Evolutionary conservation across 75 land plant genomes (phyloP).

Genomic region (Pinus taeda): DNA sequence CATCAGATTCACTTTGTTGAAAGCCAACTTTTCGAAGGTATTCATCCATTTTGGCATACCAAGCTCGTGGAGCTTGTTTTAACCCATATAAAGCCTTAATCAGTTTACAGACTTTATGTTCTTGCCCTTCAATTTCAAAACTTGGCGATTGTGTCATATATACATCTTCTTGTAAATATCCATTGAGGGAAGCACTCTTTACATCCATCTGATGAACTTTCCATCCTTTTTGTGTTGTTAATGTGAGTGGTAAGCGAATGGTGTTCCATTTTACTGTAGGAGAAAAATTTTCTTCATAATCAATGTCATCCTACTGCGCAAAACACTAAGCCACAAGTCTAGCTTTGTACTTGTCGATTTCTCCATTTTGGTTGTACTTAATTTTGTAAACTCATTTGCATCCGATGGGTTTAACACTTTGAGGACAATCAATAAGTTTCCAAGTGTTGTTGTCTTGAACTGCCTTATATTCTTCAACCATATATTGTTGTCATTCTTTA

Average conservation of each 20-base stretch:
- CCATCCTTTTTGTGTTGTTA: neutral
- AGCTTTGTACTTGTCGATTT: too few relatives aligned
- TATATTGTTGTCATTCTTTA: too few relatives aligned
- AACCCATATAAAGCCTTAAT: neutral
- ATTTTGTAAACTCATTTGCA: too few relatives aligned
- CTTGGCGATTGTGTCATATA: neutral
- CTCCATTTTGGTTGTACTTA: too few relatives aligned
- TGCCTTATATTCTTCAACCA: too few relatives aligned
- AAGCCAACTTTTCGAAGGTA: neutral
- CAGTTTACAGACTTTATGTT: neutral
- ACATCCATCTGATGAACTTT: constrained; percentile 10
- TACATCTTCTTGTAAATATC: neutral
- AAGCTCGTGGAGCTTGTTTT: neutral
- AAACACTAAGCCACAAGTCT: too few relatives aligned
- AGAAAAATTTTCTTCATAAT: neutral
- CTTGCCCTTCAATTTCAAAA: neutral
- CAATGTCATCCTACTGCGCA: too few relatives aligned
- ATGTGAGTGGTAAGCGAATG: neutral
- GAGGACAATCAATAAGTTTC: too few relatives aligned
- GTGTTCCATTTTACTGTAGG: too few relatives aligned
- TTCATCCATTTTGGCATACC: neutral
- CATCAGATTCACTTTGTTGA: neutral
- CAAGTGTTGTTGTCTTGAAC: too few relatives aligned
- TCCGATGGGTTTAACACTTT: too few relatives aligned
- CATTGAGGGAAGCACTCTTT: neutral